Conservation (phyloP, 169 alveolate genomes). For the Cystoisospora suis region DNA sequence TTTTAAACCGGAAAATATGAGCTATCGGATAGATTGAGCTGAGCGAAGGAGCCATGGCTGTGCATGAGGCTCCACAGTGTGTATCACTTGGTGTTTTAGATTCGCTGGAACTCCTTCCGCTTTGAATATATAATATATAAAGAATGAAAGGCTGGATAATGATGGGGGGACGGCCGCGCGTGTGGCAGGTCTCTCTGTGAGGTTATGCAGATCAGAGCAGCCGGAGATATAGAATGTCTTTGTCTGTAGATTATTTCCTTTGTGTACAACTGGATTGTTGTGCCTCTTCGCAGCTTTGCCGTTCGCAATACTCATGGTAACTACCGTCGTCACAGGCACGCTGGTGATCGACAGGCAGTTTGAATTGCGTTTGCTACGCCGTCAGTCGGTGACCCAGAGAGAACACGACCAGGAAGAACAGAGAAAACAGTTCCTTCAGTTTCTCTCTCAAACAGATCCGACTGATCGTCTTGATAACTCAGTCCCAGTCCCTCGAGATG, state of each 20-base stretch:
- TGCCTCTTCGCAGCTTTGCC: slow-evolving; percentile 39
- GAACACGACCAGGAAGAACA: slow-evolving; percentile 75
- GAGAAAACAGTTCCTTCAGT: slow-evolving; percentile 72
- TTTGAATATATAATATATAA: too few relatives aligned
- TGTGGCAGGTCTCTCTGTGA: too few relatives aligned
- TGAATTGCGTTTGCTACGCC: slow-evolving; percentile 67
- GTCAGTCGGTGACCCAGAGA: slow-evolving; percentile 68
- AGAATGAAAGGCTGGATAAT: too few relatives aligned
- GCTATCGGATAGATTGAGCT: too few relatives aligned
- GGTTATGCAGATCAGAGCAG: too few relatives aligned
- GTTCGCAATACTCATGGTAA: slow-evolving; percentile 32
- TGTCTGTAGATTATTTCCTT: not conserved
- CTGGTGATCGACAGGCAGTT: slow-evolving; percentile 73
- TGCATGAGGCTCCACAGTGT: too few relatives aligned
- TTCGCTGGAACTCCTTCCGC: too few relatives aligned
- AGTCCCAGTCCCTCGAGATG: slow-evolving; percentile 71
- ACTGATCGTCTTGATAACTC: slow-evolving; percentile 75
- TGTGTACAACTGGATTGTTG: not conserved
- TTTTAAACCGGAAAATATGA: too few relatives aligned
- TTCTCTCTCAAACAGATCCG: slow-evolving; percentile 68
- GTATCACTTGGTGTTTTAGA: too few relatives aligned
- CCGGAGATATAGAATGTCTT: not conserved
- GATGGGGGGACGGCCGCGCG: too few relatives aligned
- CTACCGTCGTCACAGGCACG: slow-evolving; percentile 71
- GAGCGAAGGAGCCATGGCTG: too few relatives aligned